Percentiles rank a stretch among this genome's conserved stretches.
Evolutionary conservation across 2,329 filamentous ascomycete genomes (phyloP).

Genomic region (Mollisia scopiformis): DNA sequence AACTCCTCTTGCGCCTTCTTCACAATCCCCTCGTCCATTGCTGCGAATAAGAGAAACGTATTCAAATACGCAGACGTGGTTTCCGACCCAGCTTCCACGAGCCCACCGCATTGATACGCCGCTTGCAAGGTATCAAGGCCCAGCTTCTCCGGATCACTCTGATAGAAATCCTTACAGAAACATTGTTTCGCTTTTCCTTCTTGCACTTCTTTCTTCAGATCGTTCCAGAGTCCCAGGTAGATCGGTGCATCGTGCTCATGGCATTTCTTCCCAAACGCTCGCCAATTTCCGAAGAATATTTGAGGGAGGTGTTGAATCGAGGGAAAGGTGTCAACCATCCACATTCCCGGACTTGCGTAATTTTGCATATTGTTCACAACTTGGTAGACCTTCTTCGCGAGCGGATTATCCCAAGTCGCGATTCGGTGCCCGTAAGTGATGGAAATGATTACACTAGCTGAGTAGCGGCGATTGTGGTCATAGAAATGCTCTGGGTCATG

Average conservation of each 20-base stretch:
- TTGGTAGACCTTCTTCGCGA: conserved; percentile 38
- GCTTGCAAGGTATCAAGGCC: conserved; percentile 30
- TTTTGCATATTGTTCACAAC: conserved; percentile 40
- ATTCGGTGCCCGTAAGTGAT: conserved; percentile 44
- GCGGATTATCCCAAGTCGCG: conserved; percentile 39
- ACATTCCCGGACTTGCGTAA: conserved; percentile 41
- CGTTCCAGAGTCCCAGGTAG: conserved; percentile 13
- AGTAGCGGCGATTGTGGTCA: conserved; percentile 44
- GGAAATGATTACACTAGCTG: conserved; percentile 45
- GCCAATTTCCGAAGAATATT: conserved; percentile 12
- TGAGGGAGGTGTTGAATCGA: conserved; percentile 11
- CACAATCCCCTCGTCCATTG: conserved; percentile 21
- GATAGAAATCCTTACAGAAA: conserved; percentile 20
- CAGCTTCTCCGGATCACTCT: conserved; percentile 16
- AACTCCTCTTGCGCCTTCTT: conserved; percentile 44
- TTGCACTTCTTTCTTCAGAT: conserved; percentile 18
- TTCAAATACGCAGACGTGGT: conserved; percentile 39
- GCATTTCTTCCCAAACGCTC: conserved; percentile 12
- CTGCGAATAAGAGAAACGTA: conserved; percentile 31
- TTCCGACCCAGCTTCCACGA: conserved; percentile 42
- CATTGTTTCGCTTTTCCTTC: conserved; percentile 14
- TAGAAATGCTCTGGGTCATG: conserved; percentile 41
- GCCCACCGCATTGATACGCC: conserved; percentile 35
- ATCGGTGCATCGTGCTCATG: conserved; percentile 18
- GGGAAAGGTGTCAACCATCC: conserved; percentile 19